These are phyloP conservation scores for Zymoseptoria tritici DNA, from an alignment of 2,329 filamentous ascomycete species.

Conservation along the genomic window DNA sequence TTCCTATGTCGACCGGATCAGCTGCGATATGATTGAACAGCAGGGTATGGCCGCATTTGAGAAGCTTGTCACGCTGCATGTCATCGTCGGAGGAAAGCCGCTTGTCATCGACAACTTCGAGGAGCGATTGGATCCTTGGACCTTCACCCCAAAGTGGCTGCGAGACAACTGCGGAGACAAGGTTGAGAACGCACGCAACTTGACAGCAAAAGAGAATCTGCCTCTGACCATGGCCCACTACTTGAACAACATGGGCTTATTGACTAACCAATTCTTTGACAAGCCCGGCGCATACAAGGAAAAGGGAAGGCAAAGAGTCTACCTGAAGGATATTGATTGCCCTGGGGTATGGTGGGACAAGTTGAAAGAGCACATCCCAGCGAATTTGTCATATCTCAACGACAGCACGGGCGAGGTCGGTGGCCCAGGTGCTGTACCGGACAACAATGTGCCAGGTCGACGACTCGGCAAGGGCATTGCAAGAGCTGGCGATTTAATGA, in stretches of 20 bases:
- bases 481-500: conserved; percentile 87
- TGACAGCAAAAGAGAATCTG: conserved; percentile 63
- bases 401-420: conserved; percentile 58
- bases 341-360: conserved; percentile 78
- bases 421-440: conserved; percentile 49
- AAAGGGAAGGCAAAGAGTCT: conserved; percentile 74
- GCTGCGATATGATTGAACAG: conserved; percentile 66
- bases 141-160: conserved; percentile 78
- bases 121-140: conserved; percentile 60
- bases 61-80: conserved; percentile 73
- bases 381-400: conserved; percentile 83
- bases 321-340: conserved; percentile 95
- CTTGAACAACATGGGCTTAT: conserved; percentile 73
- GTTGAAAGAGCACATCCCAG: conserved; percentile 68
- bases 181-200: conserved; percentile 76
- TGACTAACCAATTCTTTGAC: conserved; percentile 70
- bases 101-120: conserved; percentile 89
- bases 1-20: conserved; percentile 75
- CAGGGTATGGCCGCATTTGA: conserved; percentile 76
- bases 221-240: conserved; percentile 87
- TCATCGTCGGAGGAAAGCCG: conserved; percentile 77
- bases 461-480: conserved; percentile 53
- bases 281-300: conserved; percentile 68
- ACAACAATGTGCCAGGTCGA: conserved; percentile 36
- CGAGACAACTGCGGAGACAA: conserved; percentile 71